Conservation (phyloP, 2,329 filamentous ascomycete genomes). For the Microcyclospora tardicrescens region DNA sequence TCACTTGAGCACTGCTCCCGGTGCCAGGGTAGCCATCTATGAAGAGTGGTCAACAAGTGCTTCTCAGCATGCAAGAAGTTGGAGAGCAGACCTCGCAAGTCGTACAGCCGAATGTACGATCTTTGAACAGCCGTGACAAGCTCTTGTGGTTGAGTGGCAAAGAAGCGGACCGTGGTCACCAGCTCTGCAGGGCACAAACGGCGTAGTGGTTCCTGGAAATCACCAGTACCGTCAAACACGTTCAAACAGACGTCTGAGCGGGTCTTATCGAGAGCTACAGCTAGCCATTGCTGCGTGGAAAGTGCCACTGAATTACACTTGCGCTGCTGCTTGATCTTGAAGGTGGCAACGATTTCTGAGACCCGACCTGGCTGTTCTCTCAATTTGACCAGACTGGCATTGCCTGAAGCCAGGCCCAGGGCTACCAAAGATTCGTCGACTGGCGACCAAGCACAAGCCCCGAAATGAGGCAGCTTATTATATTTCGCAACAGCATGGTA, state of each 20-base stretch:
- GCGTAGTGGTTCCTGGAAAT: slow-evolving; percentile 36
- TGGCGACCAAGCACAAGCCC: slow-evolving; percentile 54
- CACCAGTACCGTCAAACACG: slow-evolving; percentile 58
- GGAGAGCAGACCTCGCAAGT: slow-evolving; percentile 50
- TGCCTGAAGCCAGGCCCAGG: slow-evolving; percentile 60
- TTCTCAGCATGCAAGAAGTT: neutral
- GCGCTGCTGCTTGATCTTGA: slow-evolving; percentile 61
- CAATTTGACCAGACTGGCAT: slow-evolving; percentile 61
- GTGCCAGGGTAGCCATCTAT: slow-evolving; percentile 13
- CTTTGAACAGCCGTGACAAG: slow-evolving; percentile 64
- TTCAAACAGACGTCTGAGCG: slow-evolving; percentile 72
- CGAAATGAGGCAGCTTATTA: slow-evolving; percentile 44
- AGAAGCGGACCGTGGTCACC: slow-evolving; percentile 75
- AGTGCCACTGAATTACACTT: slow-evolving; percentile 74
- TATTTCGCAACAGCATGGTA: slow-evolving; percentile 42
- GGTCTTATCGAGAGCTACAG: slow-evolving; percentile 67
- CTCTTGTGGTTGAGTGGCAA: slow-evolving; percentile 61
- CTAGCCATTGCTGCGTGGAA: slow-evolving; percentile 56
- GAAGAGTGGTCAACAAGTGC: neutral
- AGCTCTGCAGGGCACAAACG: slow-evolving; percentile 51
- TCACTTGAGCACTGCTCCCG: slow-evolving; percentile 27
- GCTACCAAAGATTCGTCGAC: slow-evolving; percentile 54
- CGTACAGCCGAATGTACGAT: slow-evolving; percentile 62
- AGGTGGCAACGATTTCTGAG: slow-evolving; percentile 40
- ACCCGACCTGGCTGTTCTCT: slow-evolving; percentile 26